phyloP scores from a whole-genome alignment of 805 yeast genomes.

The Lachancea nothofagi region DNA sequence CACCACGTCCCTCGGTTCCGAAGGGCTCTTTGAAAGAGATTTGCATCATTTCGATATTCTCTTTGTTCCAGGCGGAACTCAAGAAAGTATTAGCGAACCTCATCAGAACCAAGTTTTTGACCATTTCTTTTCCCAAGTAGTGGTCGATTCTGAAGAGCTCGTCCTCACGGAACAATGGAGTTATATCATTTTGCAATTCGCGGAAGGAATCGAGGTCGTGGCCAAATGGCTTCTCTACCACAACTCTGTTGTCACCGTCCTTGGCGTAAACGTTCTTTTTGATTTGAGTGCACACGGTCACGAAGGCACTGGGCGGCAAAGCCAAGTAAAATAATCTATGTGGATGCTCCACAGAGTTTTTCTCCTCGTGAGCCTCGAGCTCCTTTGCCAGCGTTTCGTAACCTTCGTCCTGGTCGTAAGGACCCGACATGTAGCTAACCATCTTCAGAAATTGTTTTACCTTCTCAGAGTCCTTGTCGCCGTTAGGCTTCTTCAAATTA shows the following conservation, averaged over 20 bases:
- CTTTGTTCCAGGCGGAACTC: conserved; percentile 83
- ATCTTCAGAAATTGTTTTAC: conserved; percentile 60
- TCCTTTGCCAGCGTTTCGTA: conserved; percentile 49
- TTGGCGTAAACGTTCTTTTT: conserved; percentile 63
- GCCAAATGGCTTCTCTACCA: conserved; percentile 97
- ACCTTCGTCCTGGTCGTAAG: conserved; percentile 78
- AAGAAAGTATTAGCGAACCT: conserved; percentile 89
- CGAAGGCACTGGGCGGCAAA: conserved; percentile 89
- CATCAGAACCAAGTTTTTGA: conserved; percentile 81
- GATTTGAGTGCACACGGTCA: conserved; percentile 66
- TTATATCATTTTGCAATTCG: conserved; percentile 66
- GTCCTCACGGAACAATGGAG: conserved; percentile 85
- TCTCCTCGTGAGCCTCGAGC: conserved; percentile 55
- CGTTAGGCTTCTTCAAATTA: conserved; percentile 52
- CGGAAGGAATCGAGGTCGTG: conserved; percentile 78
- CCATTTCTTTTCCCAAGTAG: conserved; percentile 97
- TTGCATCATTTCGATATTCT: conserved; percentile 74
- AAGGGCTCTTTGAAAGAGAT: conserved; percentile 95
- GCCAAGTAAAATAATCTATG: conserved; percentile 91
- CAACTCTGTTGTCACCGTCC: conserved; percentile 69
- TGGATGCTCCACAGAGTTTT: conserved; percentile 42
- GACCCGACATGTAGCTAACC: conserved; percentile 66
- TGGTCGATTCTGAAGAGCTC: conserved; percentile 96
- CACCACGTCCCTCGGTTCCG: conserved; percentile 99
- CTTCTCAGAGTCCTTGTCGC: conserved; percentile 36